phyloP scores from a whole-genome alignment of 345 rosid genomes.

The Pugionium cornutum region DNA sequence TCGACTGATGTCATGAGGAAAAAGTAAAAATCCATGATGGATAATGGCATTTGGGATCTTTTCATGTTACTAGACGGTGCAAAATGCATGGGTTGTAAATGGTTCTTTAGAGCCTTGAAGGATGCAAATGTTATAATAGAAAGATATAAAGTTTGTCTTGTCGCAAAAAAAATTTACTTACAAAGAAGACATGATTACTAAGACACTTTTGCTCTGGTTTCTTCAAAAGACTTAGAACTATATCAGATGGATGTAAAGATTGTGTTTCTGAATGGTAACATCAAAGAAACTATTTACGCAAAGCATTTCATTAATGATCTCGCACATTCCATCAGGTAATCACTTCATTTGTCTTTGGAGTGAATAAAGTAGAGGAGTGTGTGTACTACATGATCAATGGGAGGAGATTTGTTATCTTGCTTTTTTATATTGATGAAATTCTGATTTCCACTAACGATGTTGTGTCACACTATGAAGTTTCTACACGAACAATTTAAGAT shows the following conservation, averaged over 20 bases:
- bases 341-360: not conserved
- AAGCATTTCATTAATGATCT: not conserved
- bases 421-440: too few species aligned
- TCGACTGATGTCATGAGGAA: not conserved
- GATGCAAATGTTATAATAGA: not conserved
- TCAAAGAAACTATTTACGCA: not conserved
- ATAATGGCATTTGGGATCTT: not conserved
- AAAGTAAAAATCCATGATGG: not conserved
- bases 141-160: not conserved
- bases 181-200: not conserved
- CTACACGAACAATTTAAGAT: too few species aligned
- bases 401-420: not conserved
- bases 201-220: not conserved
- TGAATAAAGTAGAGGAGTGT: not conserved
- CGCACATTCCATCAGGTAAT: not conserved
- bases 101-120: not conserved
- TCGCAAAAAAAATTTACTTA: not conserved
- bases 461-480: too few species aligned
- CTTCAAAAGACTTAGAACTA: not conserved
- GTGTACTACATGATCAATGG: not conserved
- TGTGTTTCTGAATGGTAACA: not conserved
- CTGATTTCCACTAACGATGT: too few species aligned
- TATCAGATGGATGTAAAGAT: not conserved
- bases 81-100: not conserved
- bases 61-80: not conserved